Base-by-base conservation (phyloP, 805 yeast genomes). In the Maudiozyma turicensis region DNA sequence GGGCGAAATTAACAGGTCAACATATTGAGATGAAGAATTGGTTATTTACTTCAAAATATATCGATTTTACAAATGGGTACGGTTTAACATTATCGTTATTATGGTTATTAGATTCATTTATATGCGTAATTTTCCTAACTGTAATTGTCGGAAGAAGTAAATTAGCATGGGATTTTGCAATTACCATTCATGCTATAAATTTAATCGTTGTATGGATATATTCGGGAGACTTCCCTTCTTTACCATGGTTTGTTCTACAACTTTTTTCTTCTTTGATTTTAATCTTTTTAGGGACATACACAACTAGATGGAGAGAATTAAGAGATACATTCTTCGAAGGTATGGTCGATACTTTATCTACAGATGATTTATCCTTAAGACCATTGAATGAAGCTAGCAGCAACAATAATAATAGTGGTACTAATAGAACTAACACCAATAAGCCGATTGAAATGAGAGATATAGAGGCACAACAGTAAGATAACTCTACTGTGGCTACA, bases 101-200 rank as follows among this genome's bases (percentile, higher is more conserved):
- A 49, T 91, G 98, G 98, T 70, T 91, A 13, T 65, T 88, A 45
- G 95, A 86, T 63, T 75, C 96, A 0, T 72, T 93, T 42, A 70
- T 93, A 40, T 84, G 95, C 56, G 96, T 89, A 1, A 65, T 87
- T 9, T 88, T 87, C 61, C 81, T 91, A 60, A 87, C 95, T 1
- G 67, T 90, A 1, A 81, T 91, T 30, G 96, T 91, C 10, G 96
- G 98, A 0, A 73, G 98, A 50, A 85, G 95, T 40, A 93, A 91
- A 64, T 70, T 91, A 45, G 98, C 97, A 0, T 85, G 96, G 85
- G 99, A 91, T 67, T 91, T 93, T 70, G 96, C 96, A 9, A 61
- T 91, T n/a, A 93, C 99, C 0, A 79, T 91, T 13, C 96, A 93
- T 65, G 79, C 84, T 26, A 76, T 93, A 46, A 84, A 91, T 67